Conservation (phyloP, 805 yeast genomes). For the Yarrowia sp. region DNA sequence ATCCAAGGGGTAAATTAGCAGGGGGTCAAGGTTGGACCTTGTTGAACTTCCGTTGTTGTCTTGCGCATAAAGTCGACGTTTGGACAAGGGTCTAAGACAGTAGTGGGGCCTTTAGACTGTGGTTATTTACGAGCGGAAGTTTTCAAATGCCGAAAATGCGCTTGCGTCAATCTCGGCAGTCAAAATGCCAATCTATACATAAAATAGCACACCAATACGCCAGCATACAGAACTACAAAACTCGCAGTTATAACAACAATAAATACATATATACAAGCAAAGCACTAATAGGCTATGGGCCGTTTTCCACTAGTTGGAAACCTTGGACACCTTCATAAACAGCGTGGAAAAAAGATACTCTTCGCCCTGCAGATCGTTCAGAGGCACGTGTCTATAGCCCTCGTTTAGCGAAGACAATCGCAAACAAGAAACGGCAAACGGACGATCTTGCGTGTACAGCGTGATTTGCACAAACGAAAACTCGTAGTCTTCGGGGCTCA, state of each 20-base stretch:
- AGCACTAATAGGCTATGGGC: neutral
- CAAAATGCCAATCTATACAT: too few relatives aligned
- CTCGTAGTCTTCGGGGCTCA: conserved; percentile 32
- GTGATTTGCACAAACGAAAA: conserved; percentile 42
- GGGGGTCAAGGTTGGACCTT: too few relatives aligned
- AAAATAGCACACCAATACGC: too few relatives aligned
- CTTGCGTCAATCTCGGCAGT: too few relatives aligned
- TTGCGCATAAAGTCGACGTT: too few relatives aligned
- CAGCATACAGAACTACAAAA: too few relatives aligned
- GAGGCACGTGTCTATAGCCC: conserved; percentile 81
- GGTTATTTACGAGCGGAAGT: too few relatives aligned
- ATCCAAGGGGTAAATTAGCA: too few relatives aligned
- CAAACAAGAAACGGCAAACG: conserved; percentile 59
- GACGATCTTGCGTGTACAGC: conserved; percentile 38
- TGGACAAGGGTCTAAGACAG: too few relatives aligned
- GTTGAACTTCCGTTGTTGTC: too few relatives aligned
- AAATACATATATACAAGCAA: conserved; percentile 22
- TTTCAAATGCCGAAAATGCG: too few relatives aligned
- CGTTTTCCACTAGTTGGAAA: neutral
- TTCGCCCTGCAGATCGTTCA: conserved; percentile 79
- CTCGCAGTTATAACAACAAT: neutral
- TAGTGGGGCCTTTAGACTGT: too few relatives aligned
- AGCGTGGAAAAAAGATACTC: conserved; percentile 61
- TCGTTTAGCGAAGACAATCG: conserved; percentile 61
- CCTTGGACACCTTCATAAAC: conserved; percentile 41